These are phyloP conservation scores for Centella asiatica DNA, from an alignment of 129 eudicot species.

Conservation along the genomic window DNA sequence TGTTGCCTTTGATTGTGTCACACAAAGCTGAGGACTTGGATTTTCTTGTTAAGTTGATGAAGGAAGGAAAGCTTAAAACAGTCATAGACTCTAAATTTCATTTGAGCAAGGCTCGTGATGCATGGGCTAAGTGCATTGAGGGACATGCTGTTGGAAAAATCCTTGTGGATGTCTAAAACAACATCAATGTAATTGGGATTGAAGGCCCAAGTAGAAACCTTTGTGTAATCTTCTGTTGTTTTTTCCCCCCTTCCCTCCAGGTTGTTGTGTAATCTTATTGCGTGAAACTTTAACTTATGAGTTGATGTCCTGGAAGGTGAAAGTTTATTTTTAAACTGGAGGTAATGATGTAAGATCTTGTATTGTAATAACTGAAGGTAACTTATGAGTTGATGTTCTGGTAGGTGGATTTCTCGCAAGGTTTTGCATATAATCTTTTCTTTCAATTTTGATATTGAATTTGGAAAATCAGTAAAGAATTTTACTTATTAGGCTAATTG, in stretches of 20 bases:
- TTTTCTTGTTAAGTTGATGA: constrained; percentile 41
- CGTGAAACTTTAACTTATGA: not conserved
- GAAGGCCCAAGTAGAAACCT: too few relatives aligned
- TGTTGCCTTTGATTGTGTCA: constrained; percentile 39
- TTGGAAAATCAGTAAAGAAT: too few relatives aligned
- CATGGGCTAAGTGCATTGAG: constrained; percentile 68
- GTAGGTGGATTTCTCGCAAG: too few relatives aligned
- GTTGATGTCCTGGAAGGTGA: not conserved
- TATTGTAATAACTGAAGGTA: too few relatives aligned
- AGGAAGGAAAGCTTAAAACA: constrained; percentile 66
- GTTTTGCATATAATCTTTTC: too few relatives aligned
- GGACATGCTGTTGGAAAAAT: constrained; percentile 90
- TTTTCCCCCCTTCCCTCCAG: too few relatives aligned
- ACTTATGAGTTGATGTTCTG: too few relatives aligned
- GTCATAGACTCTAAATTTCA: constrained; percentile 55
- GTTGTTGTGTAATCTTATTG: not conserved
- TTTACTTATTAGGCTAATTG: too few relatives aligned
- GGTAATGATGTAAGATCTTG: too few relatives aligned
- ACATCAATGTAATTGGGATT: not conserved
- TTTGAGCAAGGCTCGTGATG: constrained; percentile 60
- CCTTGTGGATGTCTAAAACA: constrained; percentile 39
- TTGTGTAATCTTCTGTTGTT: too few relatives aligned
- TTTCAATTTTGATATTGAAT: too few relatives aligned
- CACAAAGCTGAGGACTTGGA: constrained; percentile 44
- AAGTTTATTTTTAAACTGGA: too few relatives aligned